These are phyloP conservation scores for Thermothelomyces thermophilus DNA, from an alignment of 2,329 filamentous ascomycete species.

Conservation along the genomic window DNA sequence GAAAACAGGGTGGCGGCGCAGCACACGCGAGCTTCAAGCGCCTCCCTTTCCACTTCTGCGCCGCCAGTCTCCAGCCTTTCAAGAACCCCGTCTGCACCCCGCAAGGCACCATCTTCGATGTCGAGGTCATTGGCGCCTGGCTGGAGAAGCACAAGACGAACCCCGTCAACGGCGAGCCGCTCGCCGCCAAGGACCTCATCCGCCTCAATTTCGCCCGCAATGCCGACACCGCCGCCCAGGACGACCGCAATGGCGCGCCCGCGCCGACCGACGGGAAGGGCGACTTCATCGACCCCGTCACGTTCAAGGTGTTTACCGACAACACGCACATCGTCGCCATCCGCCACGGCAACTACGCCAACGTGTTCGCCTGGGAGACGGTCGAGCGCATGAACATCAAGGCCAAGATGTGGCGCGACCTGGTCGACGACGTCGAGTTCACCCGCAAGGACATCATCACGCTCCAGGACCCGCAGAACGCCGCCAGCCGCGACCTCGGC, in stretches of 20 bases:
- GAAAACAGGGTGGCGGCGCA: conserved; percentile 34
- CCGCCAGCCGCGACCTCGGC: conserved; percentile 73
- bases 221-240: conserved; percentile 55
- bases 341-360: conserved; percentile 71
- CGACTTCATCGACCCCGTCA: conserved; percentile 93
- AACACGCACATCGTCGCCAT: conserved; percentile 96
- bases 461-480: conserved; percentile 89
- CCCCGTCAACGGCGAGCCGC: conserved; percentile 72
- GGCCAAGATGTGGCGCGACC: conserved; percentile 88
- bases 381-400: conserved; percentile 94
- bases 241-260: conserved; percentile 37
- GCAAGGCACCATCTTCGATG: conserved; percentile 85
- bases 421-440: conserved; percentile 83
- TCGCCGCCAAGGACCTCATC: conserved; percentile 78
- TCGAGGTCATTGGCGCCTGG: conserved; percentile 91
- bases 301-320: conserved; percentile 95
- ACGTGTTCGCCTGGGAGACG: conserved; percentile 95
- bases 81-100: conserved; percentile 86
- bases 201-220: conserved; percentile 90
- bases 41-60: conserved; percentile 96
- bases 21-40: conserved; percentile 66
- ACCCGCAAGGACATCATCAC: conserved; percentile 89
- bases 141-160: conserved; percentile 91
- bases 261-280: conserved; percentile 50
- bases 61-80: conserved; percentile 91